A percentile compares a stretch with the other conserved stretches of the same genome.
Evolutionary conservation across 495 filamentous ascomycete species (phyloP).

Genomic region (Xylaria castorea): DNA sequence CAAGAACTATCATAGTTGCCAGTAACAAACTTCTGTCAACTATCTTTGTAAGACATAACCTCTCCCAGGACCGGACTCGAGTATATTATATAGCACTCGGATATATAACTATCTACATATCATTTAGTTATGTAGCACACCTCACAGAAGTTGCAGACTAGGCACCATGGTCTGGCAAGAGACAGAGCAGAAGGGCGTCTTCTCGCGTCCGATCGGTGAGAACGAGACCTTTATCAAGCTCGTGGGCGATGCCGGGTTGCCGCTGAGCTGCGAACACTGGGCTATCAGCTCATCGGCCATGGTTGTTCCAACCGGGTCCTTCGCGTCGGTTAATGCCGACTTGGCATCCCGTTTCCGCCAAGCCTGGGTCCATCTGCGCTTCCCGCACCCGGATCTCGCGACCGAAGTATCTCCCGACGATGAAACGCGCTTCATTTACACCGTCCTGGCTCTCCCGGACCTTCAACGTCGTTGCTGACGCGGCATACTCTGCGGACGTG

Average conservation of each 20-base stretch:
- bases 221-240: background rate
- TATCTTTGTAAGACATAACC: too few relatives aligned
- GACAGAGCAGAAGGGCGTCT: background rate
- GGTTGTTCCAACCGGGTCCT: background rate
- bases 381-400: background rate
- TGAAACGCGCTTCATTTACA: slow-evolving; percentile 3
- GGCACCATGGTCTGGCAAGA: background rate
- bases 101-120: background rate
- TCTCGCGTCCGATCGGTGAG: background rate
- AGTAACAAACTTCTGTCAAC: background rate
- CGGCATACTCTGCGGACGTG: background rate
- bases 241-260: background rate
- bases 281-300: background rate
- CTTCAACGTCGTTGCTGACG: background rate
- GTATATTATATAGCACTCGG: too few relatives aligned
- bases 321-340: background rate
- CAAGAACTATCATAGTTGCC: background rate
- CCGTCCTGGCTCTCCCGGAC: background rate
- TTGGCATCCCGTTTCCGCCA: background rate
- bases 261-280: background rate
- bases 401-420: background rate
- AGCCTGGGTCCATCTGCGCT: background rate
- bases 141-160: background rate
- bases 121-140: background rate
- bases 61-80: too few relatives aligned